Percentiles rank a stretch among this genome's conserved stretches.
Conservation (phyloP, 192 early-diverging fungal species). For the Gigaspora rosea region DNA sequence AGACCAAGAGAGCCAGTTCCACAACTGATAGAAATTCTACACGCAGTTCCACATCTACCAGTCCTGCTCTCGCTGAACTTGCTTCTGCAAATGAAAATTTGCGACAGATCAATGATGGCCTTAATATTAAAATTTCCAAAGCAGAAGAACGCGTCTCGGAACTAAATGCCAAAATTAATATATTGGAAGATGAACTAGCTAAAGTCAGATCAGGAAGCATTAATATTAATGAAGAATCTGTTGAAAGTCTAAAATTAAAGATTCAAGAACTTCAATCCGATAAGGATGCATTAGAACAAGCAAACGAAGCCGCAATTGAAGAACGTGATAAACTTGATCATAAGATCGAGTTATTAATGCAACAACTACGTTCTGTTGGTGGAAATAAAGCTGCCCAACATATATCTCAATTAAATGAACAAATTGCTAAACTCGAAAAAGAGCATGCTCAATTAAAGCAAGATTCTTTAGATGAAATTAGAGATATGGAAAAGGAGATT, state of each 20-base stretch:
- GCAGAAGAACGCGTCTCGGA: neutral
- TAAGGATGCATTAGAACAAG: constrained; percentile 16
- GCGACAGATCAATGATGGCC: constrained; percentile 5
- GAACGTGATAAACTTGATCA: constrained; percentile 16
- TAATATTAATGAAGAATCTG: neutral
- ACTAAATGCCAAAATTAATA: constrained; percentile 16
- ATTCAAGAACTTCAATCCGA: constrained; percentile 23
- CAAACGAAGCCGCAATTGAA: constrained; percentile 10
- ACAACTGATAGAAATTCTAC: neutral
- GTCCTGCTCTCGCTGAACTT: constrained; percentile 19
- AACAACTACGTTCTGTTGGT: neutral
- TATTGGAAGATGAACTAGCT: constrained; percentile 19
- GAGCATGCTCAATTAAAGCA: neutral
- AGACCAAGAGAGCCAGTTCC: neutral
- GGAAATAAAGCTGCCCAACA: neutral
- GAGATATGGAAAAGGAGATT: constrained; percentile 29
- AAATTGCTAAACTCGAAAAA: constrained; percentile 13
- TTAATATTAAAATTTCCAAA: constrained; percentile 18
- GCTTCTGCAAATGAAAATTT: constrained; percentile 14
- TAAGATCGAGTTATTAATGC: constrained; percentile 14
- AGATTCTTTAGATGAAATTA: neutral
- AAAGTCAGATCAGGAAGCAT: neutral
- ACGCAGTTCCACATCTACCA: neutral
- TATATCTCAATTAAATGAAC: constrained; percentile 14
- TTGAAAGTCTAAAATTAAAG: constrained; percentile 11